phyloP scores from a whole-genome alignment of 1,139 yeast species.

The Groenewaldozyma auringiensis region DNA sequence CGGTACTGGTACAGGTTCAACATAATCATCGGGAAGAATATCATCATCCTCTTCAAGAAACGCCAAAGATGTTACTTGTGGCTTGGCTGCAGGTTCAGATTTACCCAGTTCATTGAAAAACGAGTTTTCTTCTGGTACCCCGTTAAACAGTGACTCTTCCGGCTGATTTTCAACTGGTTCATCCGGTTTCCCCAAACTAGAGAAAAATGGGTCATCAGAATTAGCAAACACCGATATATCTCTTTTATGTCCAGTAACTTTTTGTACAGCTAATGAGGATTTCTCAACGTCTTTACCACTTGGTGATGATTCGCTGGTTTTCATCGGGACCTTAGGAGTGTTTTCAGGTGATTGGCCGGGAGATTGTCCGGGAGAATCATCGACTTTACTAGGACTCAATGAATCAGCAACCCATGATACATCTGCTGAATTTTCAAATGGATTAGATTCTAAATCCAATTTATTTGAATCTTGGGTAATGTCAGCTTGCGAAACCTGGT shows the following conservation, averaged over 20 bases:
- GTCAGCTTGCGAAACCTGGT: too few species aligned
- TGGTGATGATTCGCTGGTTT: neutral
- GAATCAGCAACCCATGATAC: neutral
- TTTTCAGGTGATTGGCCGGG: neutral
- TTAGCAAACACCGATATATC: slow-evolving; percentile 18
- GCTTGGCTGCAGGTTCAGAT: neutral
- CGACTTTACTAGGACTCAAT: neutral
- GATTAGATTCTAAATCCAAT: neutral
- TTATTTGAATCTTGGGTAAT: neutral
- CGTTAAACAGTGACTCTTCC: neutral
- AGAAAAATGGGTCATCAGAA: slow-evolving; percentile 19
- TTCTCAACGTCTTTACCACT: neutral
- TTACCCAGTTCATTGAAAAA: slow-evolving; percentile 4
- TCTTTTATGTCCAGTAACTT: slow-evolving; percentile 14
- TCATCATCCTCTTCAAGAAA: slow-evolving; percentile 43
- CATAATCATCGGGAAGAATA: slow-evolving; percentile 23
- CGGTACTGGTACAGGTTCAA: slow-evolving; percentile 4
- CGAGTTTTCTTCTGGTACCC: slow-evolving; percentile 3
- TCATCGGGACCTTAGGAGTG: neutral
- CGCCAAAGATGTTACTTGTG: slow-evolving; percentile 25
- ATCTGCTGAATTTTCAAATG: slow-evolving; percentile 1
- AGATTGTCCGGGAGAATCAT: slow-evolving; percentile 2
- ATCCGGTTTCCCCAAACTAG: slow-evolving; percentile 6
- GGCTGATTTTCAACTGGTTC: neutral
- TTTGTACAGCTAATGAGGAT: slow-evolving; percentile 9